Evolutionary conservation across 495 filamentous ascomycete genomes (phyloP).

Genomic region (Trichoderma reesei): DNA sequence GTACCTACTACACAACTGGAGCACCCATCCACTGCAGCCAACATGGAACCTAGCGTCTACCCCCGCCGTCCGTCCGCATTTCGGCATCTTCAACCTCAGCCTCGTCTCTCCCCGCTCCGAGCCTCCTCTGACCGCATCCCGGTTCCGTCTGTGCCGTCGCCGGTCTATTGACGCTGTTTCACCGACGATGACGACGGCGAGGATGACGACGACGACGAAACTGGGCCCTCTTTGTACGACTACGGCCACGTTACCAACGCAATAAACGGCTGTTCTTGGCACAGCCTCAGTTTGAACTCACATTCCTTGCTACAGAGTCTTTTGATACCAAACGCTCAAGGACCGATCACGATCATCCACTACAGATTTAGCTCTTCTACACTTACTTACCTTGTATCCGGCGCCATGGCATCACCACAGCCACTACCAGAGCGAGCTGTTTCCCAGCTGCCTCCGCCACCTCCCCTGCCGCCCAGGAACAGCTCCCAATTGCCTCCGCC

Average conservation of each 20-base stretch:
- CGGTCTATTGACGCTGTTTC: no score
- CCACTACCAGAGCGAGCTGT: background rate
- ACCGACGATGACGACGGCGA: no score
- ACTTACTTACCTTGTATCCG: background rate
- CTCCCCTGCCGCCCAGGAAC: background rate
- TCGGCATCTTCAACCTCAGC: background rate
- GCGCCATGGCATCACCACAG: background rate
- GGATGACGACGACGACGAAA: no score
- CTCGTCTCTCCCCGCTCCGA: background rate
- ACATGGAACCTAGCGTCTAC: background rate
- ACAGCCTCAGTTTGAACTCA: no score
- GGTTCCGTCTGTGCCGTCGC: no score
- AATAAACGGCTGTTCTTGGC: no score
- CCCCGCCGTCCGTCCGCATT: background rate
- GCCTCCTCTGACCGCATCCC: no score
- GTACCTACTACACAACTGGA: background rate
- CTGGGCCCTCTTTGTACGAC: no score
- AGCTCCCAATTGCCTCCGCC: background rate
- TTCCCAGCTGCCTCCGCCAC: background rate
- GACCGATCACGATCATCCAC: no score
- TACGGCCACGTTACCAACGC: no score
- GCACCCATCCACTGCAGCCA: background rate
- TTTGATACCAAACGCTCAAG: no score
- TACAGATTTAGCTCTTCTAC: background rate
- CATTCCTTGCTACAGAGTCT: no score